Base-by-base conservation (phyloP, 2,329 filamentous ascomycete genomes). In the Fusarium metavorans region DNA sequence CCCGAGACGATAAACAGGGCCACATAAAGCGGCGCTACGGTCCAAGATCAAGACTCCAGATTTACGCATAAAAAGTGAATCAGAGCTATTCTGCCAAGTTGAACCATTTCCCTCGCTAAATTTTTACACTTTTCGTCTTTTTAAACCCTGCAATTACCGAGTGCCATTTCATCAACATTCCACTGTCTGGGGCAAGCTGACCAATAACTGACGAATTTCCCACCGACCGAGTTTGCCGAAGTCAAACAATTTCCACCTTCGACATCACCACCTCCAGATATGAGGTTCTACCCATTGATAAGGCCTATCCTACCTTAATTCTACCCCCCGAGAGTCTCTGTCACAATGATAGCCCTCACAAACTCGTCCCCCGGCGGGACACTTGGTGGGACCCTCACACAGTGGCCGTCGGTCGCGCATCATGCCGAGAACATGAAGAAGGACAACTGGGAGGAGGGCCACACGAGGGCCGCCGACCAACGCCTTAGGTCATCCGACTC, bases 381-480 rank as follows among this genome's bases (percentile, higher is more conserved):
- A 2, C 59, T 61, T 10, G 39, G 56, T 9, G 71, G 71, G 10
- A 68, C 64, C 30, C 63, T 76, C 13, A 65, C 68, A 58, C 63
- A 69, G 27, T 76, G 68, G 60, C 64, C 69, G 6, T 56, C 70
- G 18, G 45, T 60, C 25, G 35, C 59, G 35, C 77, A 76, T 58
- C 77, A 76, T 67, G 54, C 68, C 23, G 74, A 74, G n/a, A 67
- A 66, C 57, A 66, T 77, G 67, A 73, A 73, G 10, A 76, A 70
- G 20, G 77, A 79, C 45, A 74, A 79, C 30, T 79, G 77, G 77
- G 78, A 79, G 50, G 77, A 78, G 34, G 77, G 77, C 37, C 74
- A 79, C 64, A 78, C 76, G 5, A 67, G 76, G 23, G 77, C 74
- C 23, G 77, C 77, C 1, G 77, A 77, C 14, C 74, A 78, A 14